These are phyloP conservation scores for Neopestalotiopsis sp. DNA, from an alignment of 2,329 filamentous ascomycete genomes.

Conservation along the genomic window DNA sequence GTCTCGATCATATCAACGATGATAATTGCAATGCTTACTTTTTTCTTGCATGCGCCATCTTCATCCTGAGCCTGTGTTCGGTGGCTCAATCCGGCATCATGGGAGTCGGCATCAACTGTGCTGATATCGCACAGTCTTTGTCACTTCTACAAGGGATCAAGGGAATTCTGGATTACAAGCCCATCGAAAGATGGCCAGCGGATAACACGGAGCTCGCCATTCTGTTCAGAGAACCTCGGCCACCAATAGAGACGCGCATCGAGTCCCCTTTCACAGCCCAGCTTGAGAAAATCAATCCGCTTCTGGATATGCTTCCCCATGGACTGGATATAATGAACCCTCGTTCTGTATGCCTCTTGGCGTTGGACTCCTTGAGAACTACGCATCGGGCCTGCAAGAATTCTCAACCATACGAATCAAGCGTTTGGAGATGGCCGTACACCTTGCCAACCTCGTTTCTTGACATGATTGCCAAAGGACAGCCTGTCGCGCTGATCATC, in stretches of 20 bases:
- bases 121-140: slow-evolving; percentile 26
- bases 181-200: slow-evolving; percentile 9
- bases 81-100: slow-evolving; percentile 20
- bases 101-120: slow-evolving; percentile 7
- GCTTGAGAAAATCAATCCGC: slow-evolving; percentile 20
- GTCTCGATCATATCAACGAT: slow-evolving; percentile 23
- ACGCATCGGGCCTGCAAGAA: slow-evolving; percentile 10
- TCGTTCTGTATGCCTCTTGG: slow-evolving; percentile 21
- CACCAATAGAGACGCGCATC: not conserved
- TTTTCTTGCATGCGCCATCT: slow-evolving; percentile 26
- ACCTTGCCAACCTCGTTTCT: slow-evolving; percentile 24
- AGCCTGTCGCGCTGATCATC: slow-evolving; percentile 25
- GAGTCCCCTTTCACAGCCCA: slow-evolving; percentile 16
- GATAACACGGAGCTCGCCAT: slow-evolving; percentile 9
- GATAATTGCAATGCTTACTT: slow-evolving; percentile 26
- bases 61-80: slow-evolving; percentile 25
- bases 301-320: slow-evolving; percentile 19
- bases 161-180: slow-evolving; percentile 23
- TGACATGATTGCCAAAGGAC: slow-evolving; percentile 22
- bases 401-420: not conserved
- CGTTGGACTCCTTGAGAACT: slow-evolving; percentile 22
- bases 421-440: slow-evolving; percentile 23
- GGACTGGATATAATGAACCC: slow-evolving; percentile 18
- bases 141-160: slow-evolving; percentile 25
- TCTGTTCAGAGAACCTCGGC: not conserved